phyloP scores from a whole-genome alignment of 495 filamentous ascomycete genomes.

The Lasiosphaeris hirsuta region DNA sequence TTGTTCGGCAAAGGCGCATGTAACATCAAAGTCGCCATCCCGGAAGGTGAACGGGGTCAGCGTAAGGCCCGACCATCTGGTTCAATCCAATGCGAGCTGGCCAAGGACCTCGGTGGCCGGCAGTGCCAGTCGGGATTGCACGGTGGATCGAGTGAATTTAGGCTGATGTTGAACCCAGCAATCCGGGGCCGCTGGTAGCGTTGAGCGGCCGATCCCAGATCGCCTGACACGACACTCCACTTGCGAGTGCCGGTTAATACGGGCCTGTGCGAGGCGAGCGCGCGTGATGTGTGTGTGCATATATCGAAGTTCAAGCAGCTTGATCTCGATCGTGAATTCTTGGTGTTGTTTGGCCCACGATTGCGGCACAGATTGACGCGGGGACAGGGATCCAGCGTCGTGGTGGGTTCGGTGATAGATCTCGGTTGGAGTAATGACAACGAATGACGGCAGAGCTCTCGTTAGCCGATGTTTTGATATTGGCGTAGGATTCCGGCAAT shows the following conservation, averaged over 20 bases:
- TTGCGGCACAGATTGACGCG: no score
- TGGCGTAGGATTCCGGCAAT: no score
- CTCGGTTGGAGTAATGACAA: no score
- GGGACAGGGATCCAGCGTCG: no score
- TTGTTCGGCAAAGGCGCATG: neutral
- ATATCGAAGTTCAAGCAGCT: neutral
- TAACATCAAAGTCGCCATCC: no score
- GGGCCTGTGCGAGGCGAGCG: neutral
- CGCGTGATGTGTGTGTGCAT: neutral
- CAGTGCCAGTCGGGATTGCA: neutral
- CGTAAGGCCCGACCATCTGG: slow-evolving; percentile 7
- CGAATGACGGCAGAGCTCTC: no score
- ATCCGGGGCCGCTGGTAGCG: neutral
- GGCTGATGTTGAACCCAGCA: neutral
- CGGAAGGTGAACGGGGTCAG: slow-evolving; percentile 2
- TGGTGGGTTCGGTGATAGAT: no score
- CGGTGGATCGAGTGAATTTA: neutral
- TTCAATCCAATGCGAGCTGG: neutral
- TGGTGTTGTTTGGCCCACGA: no score
- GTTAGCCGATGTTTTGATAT: no score
- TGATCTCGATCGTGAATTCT: neutral
- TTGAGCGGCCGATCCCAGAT: neutral
- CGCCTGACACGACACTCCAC: neutral
- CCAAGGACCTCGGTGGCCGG: neutral
- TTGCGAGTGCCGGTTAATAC: slow-evolving; percentile 6